Conservation (phyloP, 805 yeast genomes). For the Metschnikowia aberdeeniae region DNA sequence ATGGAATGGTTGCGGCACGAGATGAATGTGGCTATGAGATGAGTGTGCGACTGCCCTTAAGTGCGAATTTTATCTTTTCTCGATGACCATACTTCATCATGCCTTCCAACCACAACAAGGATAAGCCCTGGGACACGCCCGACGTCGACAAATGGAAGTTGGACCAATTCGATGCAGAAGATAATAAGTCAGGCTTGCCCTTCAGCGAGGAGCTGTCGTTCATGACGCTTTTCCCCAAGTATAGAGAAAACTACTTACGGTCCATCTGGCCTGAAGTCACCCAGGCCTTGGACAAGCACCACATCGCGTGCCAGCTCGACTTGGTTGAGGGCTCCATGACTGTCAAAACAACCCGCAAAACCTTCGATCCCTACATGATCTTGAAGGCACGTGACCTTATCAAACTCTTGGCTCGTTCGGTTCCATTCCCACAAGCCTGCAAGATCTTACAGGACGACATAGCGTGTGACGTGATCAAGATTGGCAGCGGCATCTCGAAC, state of each 20-base stretch:
- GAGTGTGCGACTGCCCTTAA: neutral
- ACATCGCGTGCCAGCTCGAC: slow-evolving; percentile 80
- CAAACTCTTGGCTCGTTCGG: slow-evolving; percentile 90
- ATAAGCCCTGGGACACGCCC: slow-evolving; percentile 97
- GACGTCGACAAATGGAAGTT: slow-evolving; percentile 91
- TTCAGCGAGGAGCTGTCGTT: slow-evolving; percentile 96
- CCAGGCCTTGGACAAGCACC: slow-evolving; percentile 64
- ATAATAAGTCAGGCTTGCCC: slow-evolving; percentile 79
- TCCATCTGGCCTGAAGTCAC: slow-evolving; percentile 94
- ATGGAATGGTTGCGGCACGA: neutral
- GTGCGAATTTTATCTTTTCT: slow-evolving; percentile 2
- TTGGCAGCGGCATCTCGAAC: slow-evolving; percentile 82
- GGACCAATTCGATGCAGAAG: slow-evolving; percentile 86
- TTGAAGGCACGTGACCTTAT: slow-evolving; percentile 93
- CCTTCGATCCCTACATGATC: slow-evolving; percentile 91
- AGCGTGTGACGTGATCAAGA: slow-evolving; percentile 95
- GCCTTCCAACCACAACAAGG: slow-evolving; percentile 92
- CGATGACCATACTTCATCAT: slow-evolving; percentile 32
- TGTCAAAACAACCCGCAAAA: slow-evolving; percentile 91
- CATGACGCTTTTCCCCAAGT: slow-evolving; percentile 93
- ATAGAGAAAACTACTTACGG: slow-evolving; percentile 85
- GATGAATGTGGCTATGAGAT: neutral
- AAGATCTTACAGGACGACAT: slow-evolving; percentile 87
- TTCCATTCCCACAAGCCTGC: slow-evolving; percentile 94
- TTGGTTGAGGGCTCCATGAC: slow-evolving; percentile 97